These are phyloP conservation scores for Sistotremastrum niveocremeum DNA, from an alignment of 768 basidiomycete genomes.

Conservation along the genomic window DNA sequence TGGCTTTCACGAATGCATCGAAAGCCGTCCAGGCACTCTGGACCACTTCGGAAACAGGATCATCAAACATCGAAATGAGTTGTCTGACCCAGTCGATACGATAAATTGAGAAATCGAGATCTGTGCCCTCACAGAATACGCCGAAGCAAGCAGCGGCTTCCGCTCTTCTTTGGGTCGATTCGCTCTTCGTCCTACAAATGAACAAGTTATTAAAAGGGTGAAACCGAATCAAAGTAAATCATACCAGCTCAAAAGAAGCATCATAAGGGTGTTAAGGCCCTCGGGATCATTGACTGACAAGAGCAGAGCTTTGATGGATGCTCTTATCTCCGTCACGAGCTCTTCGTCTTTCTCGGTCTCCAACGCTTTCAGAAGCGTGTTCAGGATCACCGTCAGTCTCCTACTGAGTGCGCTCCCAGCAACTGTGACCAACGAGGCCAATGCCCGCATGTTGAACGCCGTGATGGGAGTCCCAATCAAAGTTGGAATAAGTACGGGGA, in stretches of 20 bases:
- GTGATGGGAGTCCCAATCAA: constrained; percentile 85
- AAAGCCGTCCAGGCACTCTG: constrained; percentile 73
- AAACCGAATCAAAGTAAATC: constrained; percentile 12
- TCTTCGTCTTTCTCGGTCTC: constrained; percentile 58
- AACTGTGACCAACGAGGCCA: constrained; percentile 84
- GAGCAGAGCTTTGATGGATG: constrained; percentile 63
- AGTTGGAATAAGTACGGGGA: constrained; percentile 94
- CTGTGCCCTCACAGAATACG: constrained; percentile 71
- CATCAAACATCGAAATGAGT: constrained; percentile 72
- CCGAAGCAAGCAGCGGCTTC: constrained; percentile 70
- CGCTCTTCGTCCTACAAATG: constrained; percentile 60
- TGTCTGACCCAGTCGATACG: constrained; percentile 92
- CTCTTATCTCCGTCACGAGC: constrained; percentile 51
- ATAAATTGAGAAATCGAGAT: constrained; percentile 73
- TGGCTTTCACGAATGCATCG: constrained; percentile 76
- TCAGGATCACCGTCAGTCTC: constrained; percentile 66
- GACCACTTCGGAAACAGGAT: constrained; percentile 45
- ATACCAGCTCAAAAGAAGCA: constrained; percentile 79
- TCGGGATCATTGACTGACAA: constrained; percentile 73
- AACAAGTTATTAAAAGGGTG: neutral
- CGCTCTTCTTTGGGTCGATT: constrained; percentile 53
- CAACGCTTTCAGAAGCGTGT: constrained; percentile 61
- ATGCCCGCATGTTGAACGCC: constrained; percentile 85
- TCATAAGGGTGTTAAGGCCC: constrained; percentile 81
- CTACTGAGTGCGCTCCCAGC: constrained; percentile 84